Percentiles rank a stretch among this genome's conserved stretches.
These are phyloP conservation scores for Mortierella sp. DNA, from an alignment of 371 early-diverging fungal genomes.

Conservation along the genomic window DNA sequence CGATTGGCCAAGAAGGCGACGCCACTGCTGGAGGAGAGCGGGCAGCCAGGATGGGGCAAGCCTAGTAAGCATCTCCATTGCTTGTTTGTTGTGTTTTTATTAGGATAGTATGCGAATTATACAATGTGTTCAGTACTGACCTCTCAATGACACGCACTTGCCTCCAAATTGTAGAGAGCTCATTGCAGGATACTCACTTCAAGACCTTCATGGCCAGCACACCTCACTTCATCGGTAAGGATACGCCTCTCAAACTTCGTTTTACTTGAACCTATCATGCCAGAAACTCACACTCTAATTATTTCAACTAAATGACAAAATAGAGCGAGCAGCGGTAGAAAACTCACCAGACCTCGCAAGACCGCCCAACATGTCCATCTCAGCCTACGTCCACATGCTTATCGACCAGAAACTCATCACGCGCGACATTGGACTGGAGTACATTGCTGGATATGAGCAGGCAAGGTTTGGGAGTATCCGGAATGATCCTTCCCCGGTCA, in stretches of 20 bases:
- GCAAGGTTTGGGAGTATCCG: constrained; percentile 63
- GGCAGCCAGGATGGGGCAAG: constrained; percentile 73
- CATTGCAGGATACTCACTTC: constrained; percentile 70
- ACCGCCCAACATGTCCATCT: constrained; percentile 65
- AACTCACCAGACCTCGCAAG: constrained; percentile 61
- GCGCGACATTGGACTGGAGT: constrained; percentile 62
- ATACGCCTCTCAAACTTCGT: background rate
- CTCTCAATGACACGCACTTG: background rate
- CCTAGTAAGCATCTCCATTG: constrained; percentile 57
- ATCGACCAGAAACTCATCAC: constrained; percentile 63
- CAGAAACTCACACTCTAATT: background rate
- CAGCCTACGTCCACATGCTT: constrained; percentile 71
- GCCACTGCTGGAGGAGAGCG: constrained; percentile 71
- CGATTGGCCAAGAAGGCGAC: constrained; percentile 63
- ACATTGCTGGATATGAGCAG: constrained; percentile 69
- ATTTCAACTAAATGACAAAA: background rate
- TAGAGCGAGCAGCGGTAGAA: constrained; percentile 68
- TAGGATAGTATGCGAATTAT: too few species aligned
- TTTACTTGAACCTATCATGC: too few species aligned
- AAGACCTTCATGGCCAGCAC: constrained; percentile 75
- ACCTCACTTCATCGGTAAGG: constrained; percentile 71
- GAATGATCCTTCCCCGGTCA: constrained; percentile 27
- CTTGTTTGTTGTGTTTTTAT: background rate
- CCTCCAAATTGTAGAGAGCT: constrained; percentile 42
- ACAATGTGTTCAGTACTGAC: too few species aligned